Conservation (phyloP, 192 early-diverging fungal species). For the Backusella circina region DNA sequence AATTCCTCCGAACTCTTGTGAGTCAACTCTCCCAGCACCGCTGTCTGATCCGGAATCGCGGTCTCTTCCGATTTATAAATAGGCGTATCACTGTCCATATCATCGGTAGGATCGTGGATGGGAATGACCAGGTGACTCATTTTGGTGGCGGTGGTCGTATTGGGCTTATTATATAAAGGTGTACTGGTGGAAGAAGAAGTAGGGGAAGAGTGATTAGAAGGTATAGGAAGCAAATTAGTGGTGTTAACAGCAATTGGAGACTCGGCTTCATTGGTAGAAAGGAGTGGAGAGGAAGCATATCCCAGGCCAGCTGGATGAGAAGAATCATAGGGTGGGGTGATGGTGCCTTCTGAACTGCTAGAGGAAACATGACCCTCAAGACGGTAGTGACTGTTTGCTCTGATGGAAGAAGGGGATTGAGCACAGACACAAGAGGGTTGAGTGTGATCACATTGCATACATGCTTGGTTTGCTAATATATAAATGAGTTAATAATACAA, state of each 20-base stretch:
- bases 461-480: not conserved
- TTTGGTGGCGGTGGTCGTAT: not conserved
- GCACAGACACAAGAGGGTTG: conserved; percentile 13
- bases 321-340: conserved; percentile 14
- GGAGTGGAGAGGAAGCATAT: not conserved
- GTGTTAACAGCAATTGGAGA: not conserved
- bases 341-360: conserved; percentile 22
- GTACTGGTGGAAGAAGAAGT: not conserved
- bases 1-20: conserved; percentile 31
- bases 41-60: not conserved
- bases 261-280: not conserved
- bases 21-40: conserved; percentile 25
- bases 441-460: conserved; percentile 14
- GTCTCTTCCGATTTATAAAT: conserved; percentile 25
- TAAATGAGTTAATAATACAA: not conserved
- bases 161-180: not conserved
- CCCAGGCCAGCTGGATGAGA: conserved; percentile 5
- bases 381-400: not conserved
- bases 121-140: conserved; percentile 17
- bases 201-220: not conserved
- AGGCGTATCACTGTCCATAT: conserved; percentile 34
- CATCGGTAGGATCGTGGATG: conserved; percentile 32
- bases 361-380: conserved; percentile 13
- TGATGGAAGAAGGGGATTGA: not conserved
- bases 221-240: not conserved